phyloP scores from a whole-genome alignment of 2,329 filamentous ascomycete genomes.

The Alternaria hordeiaustralica region DNA sequence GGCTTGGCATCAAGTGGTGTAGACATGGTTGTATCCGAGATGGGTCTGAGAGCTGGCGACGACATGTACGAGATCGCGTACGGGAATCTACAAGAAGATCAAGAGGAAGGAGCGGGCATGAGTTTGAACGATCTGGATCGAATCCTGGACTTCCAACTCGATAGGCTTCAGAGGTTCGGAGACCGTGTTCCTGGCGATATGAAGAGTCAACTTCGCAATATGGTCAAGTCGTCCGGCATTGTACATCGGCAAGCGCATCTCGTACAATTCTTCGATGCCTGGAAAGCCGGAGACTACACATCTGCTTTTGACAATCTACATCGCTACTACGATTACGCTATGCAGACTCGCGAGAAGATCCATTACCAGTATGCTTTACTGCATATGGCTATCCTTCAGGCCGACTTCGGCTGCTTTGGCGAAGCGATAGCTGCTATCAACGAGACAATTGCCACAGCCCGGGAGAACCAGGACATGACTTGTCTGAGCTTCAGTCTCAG shows the following conservation, averaged over 20 bases:
- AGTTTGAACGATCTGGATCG: constrained; percentile 82
- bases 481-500: constrained; percentile 95
- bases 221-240: constrained; percentile 71
- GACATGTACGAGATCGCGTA: constrained; percentile 60
- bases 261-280: constrained; percentile 86
- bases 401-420: constrained; percentile 89
- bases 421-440: constrained; percentile 95
- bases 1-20: constrained; percentile 50
- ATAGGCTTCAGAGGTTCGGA: constrained; percentile 86
- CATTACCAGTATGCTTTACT: constrained; percentile 96
- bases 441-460: constrained; percentile 91
- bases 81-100: constrained; percentile 53
- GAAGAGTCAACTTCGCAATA: constrained; percentile 70
- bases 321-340: constrained; percentile 95
- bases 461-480: constrained; percentile 89
- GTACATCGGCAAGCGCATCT: constrained; percentile 79
- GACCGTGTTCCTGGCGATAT: constrained; percentile 78
- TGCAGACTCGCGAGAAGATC: constrained; percentile 80
- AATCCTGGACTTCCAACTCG: constrained; percentile 85
- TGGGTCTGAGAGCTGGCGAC: constrained; percentile 61
- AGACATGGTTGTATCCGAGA: constrained; percentile 66
- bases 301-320: constrained; percentile 91
- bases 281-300: constrained; percentile 88
- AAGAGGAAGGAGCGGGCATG: constrained; percentile 54
- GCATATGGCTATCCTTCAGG: constrained; percentile 90